Evolutionary conservation across 2,329 filamentous ascomycete genomes (phyloP), one percentile per base, ranked within the genome.

Genomic region (Microsporum canis): DNA sequence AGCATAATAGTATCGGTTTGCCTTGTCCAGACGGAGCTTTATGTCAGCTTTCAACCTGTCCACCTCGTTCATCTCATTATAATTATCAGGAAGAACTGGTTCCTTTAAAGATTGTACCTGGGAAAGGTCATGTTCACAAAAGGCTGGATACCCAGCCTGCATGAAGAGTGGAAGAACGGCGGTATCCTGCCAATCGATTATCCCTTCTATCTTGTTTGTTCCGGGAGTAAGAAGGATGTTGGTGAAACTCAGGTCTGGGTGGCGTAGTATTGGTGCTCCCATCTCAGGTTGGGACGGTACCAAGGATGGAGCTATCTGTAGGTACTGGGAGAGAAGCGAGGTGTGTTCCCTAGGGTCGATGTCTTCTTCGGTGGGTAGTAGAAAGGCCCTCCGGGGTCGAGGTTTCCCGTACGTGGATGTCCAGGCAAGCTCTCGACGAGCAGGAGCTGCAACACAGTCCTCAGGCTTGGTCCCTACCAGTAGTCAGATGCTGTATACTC

Each of bases 171-270:
- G 61, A 58, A 64, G 49, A 17, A 64, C 58, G 1, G 49, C 39
- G 2, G 63, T 39, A 61, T 63, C 61, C 39, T 64, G 63, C 63
- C 63, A 64, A 34, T 64, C 63, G 56, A 64, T 59, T 12, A 64
- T 27, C 2, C 27, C 10, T 27, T 59, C 14, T 14, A 64, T 64
- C 39, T 64, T 64, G 23, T 29, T 63, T 4, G 63, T 59, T 8
- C 41, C 56, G 3, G 63, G 61, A 12, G 31, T 58, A 31, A 64
- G 43, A 1, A 64, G n/a, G n/a, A 61, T 61, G 23, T 64, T 64
- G 2, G 61, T 4, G 1, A 59, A 49, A 29, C 63, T 61, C 33
- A 63, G 36, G 29, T 63, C 63, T 1, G 61, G 63, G 34, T 64
- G 63, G 38, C 61, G 12, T 5, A 64, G 14, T 17, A 49, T 63